These are phyloP conservation scores for Kwoniella mangroviensis DNA, from an alignment of 768 basidiomycete species.

Conservation along the genomic window DNA sequence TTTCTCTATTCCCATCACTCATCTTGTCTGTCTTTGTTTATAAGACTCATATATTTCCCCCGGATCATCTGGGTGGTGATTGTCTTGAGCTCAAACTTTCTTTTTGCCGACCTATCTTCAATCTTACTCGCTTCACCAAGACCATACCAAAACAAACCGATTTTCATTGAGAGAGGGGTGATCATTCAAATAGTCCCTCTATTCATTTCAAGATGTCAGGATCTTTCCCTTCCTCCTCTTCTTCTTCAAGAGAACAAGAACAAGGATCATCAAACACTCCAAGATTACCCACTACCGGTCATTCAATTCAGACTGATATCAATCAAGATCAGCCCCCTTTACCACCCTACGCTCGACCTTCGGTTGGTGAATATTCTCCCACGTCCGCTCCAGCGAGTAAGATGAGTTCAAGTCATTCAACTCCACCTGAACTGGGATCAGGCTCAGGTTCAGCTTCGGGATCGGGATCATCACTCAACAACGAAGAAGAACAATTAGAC, in stretches of 20 bases:
- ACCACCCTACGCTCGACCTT: background rate
- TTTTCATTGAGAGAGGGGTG: too few relatives aligned
- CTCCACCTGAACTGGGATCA: constrained; percentile 1
- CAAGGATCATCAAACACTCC: constrained; percentile 3
- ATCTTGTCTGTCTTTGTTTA: background rate
- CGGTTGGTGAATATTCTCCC: constrained; percentile 15
- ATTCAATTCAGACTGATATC: background rate
- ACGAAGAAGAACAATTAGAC: background rate
- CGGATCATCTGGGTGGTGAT: background rate
- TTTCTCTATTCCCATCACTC: background rate
- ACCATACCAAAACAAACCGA: too few relatives aligned
- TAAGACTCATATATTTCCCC: too few relatives aligned
- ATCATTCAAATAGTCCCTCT: too few relatives aligned
- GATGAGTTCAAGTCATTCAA: background rate
- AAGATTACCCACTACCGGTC: background rate
- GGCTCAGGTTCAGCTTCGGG: constrained; percentile 1
- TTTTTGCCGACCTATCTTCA: constrained; percentile 1
- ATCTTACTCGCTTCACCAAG: background rate
- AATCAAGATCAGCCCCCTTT: constrained; percentile 16
- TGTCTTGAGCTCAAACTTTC: background rate
- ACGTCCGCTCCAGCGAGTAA: background rate
- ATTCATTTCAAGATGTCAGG: too few relatives aligned
- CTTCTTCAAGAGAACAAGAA: too few relatives aligned
- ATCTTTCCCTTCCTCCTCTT: too few relatives aligned
- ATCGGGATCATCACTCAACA: background rate